These are phyloP conservation scores for Trichosanthes cucumerina DNA, from an alignment of 306 rosid genomes.

Conservation along the genomic window DNA sequence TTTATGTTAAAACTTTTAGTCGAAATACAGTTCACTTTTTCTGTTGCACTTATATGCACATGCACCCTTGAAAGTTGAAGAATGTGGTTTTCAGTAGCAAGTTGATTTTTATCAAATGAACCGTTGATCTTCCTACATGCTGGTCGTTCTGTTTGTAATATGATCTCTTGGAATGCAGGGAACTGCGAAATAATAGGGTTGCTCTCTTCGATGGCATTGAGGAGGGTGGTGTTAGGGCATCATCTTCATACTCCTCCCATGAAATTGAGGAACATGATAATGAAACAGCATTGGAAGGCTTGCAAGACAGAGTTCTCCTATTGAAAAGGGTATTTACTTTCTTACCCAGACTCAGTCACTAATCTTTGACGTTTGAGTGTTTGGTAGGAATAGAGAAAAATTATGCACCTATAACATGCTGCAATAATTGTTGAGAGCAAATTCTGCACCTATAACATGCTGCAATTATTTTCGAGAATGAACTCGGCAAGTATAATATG, in stretches of 20 bases:
- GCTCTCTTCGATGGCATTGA: slow-evolving; percentile 54
- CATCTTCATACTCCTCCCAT: slow-evolving; percentile 51
- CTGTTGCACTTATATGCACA: neutral
- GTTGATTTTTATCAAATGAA: neutral
- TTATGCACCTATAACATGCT: neutral
- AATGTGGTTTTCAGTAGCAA: neutral
- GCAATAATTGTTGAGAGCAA: neutral
- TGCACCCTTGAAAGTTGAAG: neutral
- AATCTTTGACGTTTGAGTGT: neutral
- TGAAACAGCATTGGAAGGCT: slow-evolving; percentile 70
- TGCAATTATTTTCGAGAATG: neutral
- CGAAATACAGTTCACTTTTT: neutral
- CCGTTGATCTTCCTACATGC: neutral
- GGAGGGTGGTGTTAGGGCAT: slow-evolving; percentile 52
- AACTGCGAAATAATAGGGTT: slow-evolving; percentile 29
- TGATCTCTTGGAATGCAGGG: slow-evolving; percentile 22
- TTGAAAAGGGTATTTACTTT: slow-evolving; percentile 65
- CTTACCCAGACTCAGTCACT: neutral
- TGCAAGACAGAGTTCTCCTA: slow-evolving; percentile 86
- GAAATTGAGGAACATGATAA: slow-evolving; percentile 94
- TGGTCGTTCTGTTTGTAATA: neutral
- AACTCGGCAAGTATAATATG: neutral
- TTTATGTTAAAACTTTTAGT: neutral
- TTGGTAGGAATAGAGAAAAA: neutral
- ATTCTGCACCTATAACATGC: neutral